Evolutionary conservation across 2,329 filamentous ascomycete species (phyloP), one percentile per base, ranked within the genome.

Genomic region (Aspergillus phoenicis): DNA sequence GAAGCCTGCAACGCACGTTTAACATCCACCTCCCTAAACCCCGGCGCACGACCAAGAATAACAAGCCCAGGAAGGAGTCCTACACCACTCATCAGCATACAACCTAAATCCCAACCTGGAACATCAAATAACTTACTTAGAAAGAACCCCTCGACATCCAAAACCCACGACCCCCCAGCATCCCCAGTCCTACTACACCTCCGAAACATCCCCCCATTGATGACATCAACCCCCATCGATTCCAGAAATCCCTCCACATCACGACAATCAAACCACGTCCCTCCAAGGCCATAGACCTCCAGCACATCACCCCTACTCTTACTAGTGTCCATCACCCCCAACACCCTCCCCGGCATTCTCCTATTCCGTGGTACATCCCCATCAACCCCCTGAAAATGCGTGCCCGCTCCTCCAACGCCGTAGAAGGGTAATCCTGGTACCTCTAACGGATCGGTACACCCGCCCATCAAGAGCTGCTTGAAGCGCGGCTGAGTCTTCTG

Each of bases 391-490:
- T 78, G 77, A 66, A 87, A 91, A 68, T 89, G 89, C 0, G 86
- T 88, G 0, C 90, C 90, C 0, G 88, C 83, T 2, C 88, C 88
- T 1, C 89, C 89, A 17, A 92, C 78, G 63, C 87, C 82, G 30
- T 87, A 82, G 57, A 90, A 88, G 0, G 90, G 88, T 5, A 83
- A 81, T 3, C 80, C 77, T 80, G 84, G 88, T 57, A 84, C 77
- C 59, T 86, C 82, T 1, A 93, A 77, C 0, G 83, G 77, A n/a
- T 84, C 83, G 62, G 72, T 66, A 2, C 74, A 68, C 8, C 70
- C 70, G 5, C 77, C 73, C 7, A 71, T 70, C 6, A 85, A 69
- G 5, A 80, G 66, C 4, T 66, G 54, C 20, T 65, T 62, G 59
- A 84, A 78, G 2, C 74, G 72, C 7, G 69, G 67, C 20, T 78